Percentiles rank a stretch among this genome's conserved stretches.
Evolutionary conservation across 192 early-diverging fungal genomes (phyloP).

Genomic region (Backusella australiensis): DNA sequence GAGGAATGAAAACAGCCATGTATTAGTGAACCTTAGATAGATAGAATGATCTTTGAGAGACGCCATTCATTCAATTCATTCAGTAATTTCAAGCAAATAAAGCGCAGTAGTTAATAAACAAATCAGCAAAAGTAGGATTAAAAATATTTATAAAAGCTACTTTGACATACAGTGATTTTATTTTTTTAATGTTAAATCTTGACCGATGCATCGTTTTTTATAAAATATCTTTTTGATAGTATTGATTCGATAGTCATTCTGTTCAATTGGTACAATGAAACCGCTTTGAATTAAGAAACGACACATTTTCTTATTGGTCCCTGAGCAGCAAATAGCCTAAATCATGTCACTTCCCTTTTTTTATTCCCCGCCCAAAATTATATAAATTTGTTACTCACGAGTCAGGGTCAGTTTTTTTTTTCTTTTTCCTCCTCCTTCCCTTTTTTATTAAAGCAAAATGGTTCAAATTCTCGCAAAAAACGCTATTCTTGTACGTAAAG

Average conservation of each 20-base stretch:
- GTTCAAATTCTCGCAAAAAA: neutral
- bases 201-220: too few relatives aligned
- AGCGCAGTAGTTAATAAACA: too few relatives aligned
- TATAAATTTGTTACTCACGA: neutral
- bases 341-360: neutral
- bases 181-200: too few relatives aligned
- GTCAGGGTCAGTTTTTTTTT: conserved; percentile 2
- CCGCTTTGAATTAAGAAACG: neutral
- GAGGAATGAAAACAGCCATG: too few relatives aligned
- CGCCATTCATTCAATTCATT: too few relatives aligned
- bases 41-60: too few relatives aligned
- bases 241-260: neutral
- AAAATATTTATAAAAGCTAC: too few relatives aligned
- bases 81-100: too few relatives aligned
- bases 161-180: too few relatives aligned
- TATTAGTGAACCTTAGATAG: too few relatives aligned
- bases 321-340: neutral
- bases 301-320: neutral
- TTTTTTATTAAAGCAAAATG: neutral
- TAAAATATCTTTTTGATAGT: neutral
- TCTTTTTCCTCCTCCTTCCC: neutral
- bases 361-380: neutral
- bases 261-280: neutral
- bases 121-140: too few relatives aligned
- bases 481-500: neutral